These are phyloP conservation scores for Chlorella vulgaris DNA, from an alignment of 139 green algal genomes.

Conservation along the genomic window DNA sequence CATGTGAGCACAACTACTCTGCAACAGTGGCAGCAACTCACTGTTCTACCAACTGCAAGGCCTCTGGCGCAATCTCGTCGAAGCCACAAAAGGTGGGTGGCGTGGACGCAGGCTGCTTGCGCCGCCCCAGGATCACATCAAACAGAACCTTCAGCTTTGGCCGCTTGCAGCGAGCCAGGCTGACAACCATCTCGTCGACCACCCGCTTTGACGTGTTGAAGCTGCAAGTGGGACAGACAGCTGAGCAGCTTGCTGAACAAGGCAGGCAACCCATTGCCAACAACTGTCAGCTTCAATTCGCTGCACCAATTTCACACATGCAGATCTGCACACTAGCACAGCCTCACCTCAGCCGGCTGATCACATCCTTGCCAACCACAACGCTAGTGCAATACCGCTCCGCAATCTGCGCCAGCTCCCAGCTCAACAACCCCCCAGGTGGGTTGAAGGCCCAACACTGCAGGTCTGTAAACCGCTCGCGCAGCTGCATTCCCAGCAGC, in stretches of 20 bases:
- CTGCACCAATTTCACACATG: background rate
- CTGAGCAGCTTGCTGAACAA: too few relatives aligned
- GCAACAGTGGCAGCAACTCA: too few relatives aligned
- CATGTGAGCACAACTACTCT: too few relatives aligned
- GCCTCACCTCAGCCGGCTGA: constrained; percentile 50
- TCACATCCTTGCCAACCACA: constrained; percentile 67
- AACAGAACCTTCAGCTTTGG: constrained; percentile 24
- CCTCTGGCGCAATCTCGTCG: constrained; percentile 32
- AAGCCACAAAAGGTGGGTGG: constrained; percentile 40
- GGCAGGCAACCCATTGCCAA: too few relatives aligned
- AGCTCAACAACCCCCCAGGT: constrained; percentile 56
- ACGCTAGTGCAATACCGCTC: constrained; percentile 54
- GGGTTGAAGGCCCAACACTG: constrained; percentile 66
- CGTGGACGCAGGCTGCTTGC: constrained; percentile 1
- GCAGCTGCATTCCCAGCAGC: constrained; percentile 66
- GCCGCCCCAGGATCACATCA: constrained; percentile 26
- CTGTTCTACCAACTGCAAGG: constrained; percentile 22
- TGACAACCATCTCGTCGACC: constrained; percentile 56
- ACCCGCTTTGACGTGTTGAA: constrained; percentile 40
- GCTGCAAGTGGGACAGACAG: background rate
- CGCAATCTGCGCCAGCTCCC: constrained; percentile 36
- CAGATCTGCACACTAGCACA: background rate
- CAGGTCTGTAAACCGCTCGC: constrained; percentile 49
- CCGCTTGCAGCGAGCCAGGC: constrained; percentile 55
- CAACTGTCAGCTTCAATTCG: too few relatives aligned